Conservation (phyloP, 2,329 filamentous ascomycete species). For the Gyromitra esculenta region DNA sequence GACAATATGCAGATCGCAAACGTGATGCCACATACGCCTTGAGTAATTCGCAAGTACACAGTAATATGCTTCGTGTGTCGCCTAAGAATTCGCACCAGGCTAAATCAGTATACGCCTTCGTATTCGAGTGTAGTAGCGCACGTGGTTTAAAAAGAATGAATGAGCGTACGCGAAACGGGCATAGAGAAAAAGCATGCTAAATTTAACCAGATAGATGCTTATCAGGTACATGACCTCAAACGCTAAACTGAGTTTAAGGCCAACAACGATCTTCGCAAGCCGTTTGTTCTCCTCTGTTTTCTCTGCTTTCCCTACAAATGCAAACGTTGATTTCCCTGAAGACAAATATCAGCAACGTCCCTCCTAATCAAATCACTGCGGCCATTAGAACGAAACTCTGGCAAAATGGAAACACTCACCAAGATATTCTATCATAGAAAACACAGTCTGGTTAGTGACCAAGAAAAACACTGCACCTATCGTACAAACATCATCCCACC, state of each 20-base stretch:
- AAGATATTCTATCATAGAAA: conserved; percentile 55
- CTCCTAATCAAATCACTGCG: background rate
- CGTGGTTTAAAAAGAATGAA: background rate
- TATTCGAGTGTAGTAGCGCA: background rate
- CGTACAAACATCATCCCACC: conserved; percentile 59
- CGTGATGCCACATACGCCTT: conserved; percentile 58
- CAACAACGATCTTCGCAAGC: conserved; percentile 53
- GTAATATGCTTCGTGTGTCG: conserved; percentile 57
- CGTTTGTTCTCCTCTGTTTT: conserved; percentile 52
- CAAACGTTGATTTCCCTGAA: conserved; percentile 51
- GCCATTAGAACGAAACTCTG: background rate
- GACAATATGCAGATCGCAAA: conserved; percentile 59
- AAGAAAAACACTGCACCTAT: conserved; percentile 56
- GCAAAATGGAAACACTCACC: conserved; percentile 37
- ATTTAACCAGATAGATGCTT: conserved; percentile 56
- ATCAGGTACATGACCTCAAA: conserved; percentile 56
- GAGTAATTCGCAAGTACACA: conserved; percentile 56
- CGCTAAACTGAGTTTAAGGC: conserved; percentile 56
- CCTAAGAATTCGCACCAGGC: conserved; percentile 23
- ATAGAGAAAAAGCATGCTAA: conserved; percentile 57
- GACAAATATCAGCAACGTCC: conserved; percentile 6
- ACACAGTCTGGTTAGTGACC: conserved; percentile 56
- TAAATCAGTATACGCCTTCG: conserved; percentile 13
- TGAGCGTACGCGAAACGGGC: conserved; percentile 55
- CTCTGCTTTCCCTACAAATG: conserved; percentile 50